Percentiles rank a stretch among this genome's conserved stretches.
Evolutionary conservation across 768 basidiomycete species (phyloP).

Genomic region (Lepiota subincarnata): DNA sequence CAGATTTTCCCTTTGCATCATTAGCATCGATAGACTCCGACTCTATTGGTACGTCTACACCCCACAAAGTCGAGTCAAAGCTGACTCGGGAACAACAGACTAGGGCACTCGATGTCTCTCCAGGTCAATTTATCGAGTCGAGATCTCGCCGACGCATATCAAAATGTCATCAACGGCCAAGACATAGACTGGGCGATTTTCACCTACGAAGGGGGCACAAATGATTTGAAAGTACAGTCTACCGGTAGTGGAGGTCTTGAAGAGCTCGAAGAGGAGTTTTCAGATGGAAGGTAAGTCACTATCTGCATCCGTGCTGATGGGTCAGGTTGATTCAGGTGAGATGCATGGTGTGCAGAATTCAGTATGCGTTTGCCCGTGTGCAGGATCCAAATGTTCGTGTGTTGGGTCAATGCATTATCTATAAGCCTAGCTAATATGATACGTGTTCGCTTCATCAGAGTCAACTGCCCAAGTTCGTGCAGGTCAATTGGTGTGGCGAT

Average conservation of each 20-base stretch:
- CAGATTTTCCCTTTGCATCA: background rate
- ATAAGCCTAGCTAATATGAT: conserved; percentile 1
- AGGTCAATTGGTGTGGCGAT: conserved; percentile 97
- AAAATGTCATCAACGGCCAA: conserved; percentile 62
- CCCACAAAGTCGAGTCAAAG: background rate
- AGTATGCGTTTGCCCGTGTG: conserved; percentile 88
- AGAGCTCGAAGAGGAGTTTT: conserved; percentile 92
- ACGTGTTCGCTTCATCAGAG: conserved; percentile 44
- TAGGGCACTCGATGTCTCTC: conserved; percentile 55
- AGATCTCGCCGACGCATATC: conserved; percentile 71
- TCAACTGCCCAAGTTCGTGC: conserved; percentile 85
- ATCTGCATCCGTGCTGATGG: conserved; percentile 11
- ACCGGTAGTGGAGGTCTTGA: conserved; percentile 87
- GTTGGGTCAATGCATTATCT: background rate
- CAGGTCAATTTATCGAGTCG: conserved; percentile 74
- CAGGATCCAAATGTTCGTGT: conserved; percentile 74
- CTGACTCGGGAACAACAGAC: background rate
- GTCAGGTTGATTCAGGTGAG: conserved; percentile 14
- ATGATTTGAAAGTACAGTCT: conserved; percentile 83
- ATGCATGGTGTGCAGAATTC: conserved; percentile 54
- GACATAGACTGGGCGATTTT: conserved; percentile 76
- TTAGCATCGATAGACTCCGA: background rate
- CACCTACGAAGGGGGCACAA: conserved; percentile 77
- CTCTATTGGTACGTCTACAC: background rate
- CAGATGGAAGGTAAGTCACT: conserved; percentile 73